phyloP scores from a whole-genome alignment of 2,329 filamentous ascomycete species.

The Ophiostoma sp. region DNA sequence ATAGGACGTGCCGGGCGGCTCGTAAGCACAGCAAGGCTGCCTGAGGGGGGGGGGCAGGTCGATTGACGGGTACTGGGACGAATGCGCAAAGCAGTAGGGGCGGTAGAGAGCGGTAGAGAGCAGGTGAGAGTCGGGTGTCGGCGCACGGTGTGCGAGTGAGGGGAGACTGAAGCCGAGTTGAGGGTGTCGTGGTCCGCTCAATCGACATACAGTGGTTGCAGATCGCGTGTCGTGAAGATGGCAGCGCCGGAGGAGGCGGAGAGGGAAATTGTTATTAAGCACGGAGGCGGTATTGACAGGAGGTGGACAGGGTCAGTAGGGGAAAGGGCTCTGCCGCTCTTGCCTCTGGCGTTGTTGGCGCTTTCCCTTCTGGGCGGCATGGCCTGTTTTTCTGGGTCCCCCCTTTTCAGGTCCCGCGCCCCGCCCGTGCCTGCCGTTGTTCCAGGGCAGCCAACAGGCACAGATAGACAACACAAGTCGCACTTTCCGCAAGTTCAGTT shows the following conservation, averaged over 20 bases:
- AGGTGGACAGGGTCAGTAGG: background rate
- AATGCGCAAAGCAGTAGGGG: background rate
- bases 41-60: background rate
- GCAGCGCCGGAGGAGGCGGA: constrained; percentile 14
- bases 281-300: constrained; percentile 1
- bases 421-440: constrained; percentile 16
- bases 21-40: background rate
- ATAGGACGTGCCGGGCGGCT: background rate
- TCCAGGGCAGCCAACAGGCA: background rate
- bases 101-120: background rate
- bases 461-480: background rate
- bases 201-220: constrained; percentile 11
- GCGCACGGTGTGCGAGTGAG: background rate
- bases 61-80: background rate
- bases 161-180: background rate
- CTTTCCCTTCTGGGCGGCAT: constrained; percentile 20
- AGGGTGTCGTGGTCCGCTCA: constrained; percentile 2
- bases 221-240: constrained; percentile 13
- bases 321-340: constrained; percentile 3
- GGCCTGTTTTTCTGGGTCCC: constrained; percentile 14
- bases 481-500: background rate
- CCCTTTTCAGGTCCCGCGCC: constrained; percentile 19
- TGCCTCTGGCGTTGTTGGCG: constrained; percentile 14
- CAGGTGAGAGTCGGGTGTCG: background rate
- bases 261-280: constrained; percentile 10